Base-by-base conservation (phyloP, 1,284 basidiomycete genomes). In the Veloboletus limbatus region DNA sequence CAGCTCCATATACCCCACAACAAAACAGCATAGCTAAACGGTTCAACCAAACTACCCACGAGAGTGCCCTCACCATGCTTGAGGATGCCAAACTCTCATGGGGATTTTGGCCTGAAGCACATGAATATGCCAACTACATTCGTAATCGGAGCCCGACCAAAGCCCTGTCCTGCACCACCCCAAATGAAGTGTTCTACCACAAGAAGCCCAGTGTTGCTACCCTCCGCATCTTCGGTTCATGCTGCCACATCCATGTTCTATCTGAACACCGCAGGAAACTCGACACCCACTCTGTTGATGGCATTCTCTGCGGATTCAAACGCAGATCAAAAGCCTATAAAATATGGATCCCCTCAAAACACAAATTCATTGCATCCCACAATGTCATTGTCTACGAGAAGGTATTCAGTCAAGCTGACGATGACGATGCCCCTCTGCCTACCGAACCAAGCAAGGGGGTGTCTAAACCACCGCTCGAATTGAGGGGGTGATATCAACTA, bases 41-140 rank as follows among this genome's bases (percentile, higher is more conserved):
- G 0, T 45, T 49, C 24, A 49, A 49, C 6, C 47, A 45, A 3
- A 45, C 47, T 2, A 45, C 32, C 1, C 28, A 38, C 7, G 16
- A n/a, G n/a, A n/a, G n/a, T n/a, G n/a, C n/a, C n/a, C n/a, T n/a
- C n/a, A n/a, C n/a, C n/a, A n/a, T n/a, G n/a, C n/a, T n/a, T n/a
- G n/a, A n/a, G n/a, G n/a, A n/a, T n/a, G n/a, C n/a, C n/a, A n/a
- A n/a, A n/a, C n/a, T n/a, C n/a, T n/a, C n/a, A n/a, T n/a, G n/a
- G n/a, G n/a, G n/a, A n/a, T n/a, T n/a, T n/a, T n/a, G n/a, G n/a
- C n/a, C n/a, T n/a, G n/a, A n/a, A n/a, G n/a, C n/a, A n/a, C n/a
- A n/a, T n/a, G n/a, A n/a, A n/a, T n/a, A n/a, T n/a, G n/a, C n/a
- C 11, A 44, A 44, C 27, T 37, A 44, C 5, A 11, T 44, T 3